phyloP scores from a whole-genome alignment of 768 basidiomycete species.

The Lentinula edodes region DNA sequence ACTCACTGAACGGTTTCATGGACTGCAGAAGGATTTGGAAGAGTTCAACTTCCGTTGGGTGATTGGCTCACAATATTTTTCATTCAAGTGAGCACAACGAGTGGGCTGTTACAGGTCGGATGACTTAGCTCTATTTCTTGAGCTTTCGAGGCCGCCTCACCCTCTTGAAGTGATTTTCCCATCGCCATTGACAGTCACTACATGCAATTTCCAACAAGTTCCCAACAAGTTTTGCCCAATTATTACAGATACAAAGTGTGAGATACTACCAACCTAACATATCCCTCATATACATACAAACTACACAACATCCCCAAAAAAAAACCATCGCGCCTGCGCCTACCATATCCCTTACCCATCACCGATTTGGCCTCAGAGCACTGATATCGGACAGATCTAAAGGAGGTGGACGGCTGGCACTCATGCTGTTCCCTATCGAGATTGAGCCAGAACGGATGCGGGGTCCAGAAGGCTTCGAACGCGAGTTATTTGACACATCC shows the following conservation, averaged over 20 bases:
- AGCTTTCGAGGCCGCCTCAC: too few relatives aligned
- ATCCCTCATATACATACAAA: not conserved
- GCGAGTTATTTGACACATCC: slow-evolving; percentile 5
- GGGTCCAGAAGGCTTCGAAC: slow-evolving; percentile 31
- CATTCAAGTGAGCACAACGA: too few relatives aligned
- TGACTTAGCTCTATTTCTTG: too few relatives aligned
- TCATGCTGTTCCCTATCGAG: slow-evolving; percentile 10
- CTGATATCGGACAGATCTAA: slow-evolving; percentile 22
- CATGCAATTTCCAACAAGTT: too few relatives aligned
- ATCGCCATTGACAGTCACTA: too few relatives aligned
- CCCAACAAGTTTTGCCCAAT: too few relatives aligned
- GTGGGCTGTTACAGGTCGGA: too few relatives aligned
- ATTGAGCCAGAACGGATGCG: slow-evolving; percentile 17
- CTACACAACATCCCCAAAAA: not conserved
- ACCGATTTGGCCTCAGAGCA: slow-evolving; percentile 6
- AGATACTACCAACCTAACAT: not conserved
- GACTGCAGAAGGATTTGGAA: too few relatives aligned
- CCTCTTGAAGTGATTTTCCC: too few relatives aligned
- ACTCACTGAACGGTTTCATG: too few relatives aligned
- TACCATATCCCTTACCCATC: not conserved
- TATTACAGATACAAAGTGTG: not conserved
- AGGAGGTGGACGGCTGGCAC: slow-evolving; percentile 19
- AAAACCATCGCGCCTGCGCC: not conserved
- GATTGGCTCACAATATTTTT: too few relatives aligned
- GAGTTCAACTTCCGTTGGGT: too few relatives aligned